Conservation (phyloP, 2,329 filamentous ascomycete genomes). For the Beauveria sp. region DNA sequence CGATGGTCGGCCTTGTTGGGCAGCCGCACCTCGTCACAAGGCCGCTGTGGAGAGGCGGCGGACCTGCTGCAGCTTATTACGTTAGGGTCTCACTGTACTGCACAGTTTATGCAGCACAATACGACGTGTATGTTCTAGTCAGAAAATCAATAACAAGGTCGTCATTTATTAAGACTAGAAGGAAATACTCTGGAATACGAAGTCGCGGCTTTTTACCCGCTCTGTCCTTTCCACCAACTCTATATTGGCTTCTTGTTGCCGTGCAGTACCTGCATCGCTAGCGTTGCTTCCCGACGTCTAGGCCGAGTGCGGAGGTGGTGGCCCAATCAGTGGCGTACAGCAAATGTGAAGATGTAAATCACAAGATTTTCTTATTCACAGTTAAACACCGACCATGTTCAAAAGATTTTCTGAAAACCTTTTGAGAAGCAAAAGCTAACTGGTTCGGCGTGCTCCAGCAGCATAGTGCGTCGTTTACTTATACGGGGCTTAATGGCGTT, state of each 20-base stretch:
- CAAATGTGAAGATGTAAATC: neutral
- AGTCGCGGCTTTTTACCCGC: neutral
- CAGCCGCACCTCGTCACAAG: constrained; percentile 6
- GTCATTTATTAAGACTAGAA: too few species aligned
- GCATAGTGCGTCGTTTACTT: neutral
- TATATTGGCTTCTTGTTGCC: neutral
- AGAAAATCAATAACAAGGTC: too few species aligned
- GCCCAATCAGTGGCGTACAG: neutral
- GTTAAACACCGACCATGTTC: neutral
- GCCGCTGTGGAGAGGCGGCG: constrained; percentile 1
- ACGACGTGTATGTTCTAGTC: neutral
- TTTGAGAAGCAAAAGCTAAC: too few species aligned
- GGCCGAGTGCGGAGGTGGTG: neutral
- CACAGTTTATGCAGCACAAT: neutral
- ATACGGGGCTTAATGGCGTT: neutral
- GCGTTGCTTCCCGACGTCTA: neutral
- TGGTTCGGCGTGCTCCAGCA: neutral
- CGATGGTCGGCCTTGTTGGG: neutral
- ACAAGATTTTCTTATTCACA: neutral
- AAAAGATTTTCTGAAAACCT: neutral
- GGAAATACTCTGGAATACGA: neutral
- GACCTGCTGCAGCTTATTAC: neutral
- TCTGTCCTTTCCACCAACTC: neutral
- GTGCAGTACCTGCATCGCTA: constrained; percentile 9
- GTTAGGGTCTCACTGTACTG: neutral